These are phyloP conservation scores for Malus sylvestris DNA, from an alignment of 306 rosid genomes.

Conservation along the genomic window DNA sequence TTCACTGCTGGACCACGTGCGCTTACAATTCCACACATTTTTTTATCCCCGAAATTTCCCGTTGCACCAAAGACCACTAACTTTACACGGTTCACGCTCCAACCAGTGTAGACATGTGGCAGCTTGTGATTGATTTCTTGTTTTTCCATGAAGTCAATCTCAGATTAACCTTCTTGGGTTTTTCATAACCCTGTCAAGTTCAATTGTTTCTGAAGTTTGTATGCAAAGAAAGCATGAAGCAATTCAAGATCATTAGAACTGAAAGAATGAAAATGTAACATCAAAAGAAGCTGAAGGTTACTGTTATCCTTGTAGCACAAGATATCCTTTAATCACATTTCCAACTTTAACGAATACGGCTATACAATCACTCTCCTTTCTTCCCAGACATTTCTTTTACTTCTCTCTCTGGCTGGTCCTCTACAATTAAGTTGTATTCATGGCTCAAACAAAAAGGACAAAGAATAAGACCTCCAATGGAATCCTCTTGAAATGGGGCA, in stretches of 20 bases:
- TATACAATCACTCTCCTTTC: constrained; percentile 19
- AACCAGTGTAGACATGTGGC: too few species aligned
- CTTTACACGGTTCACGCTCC: too few species aligned
- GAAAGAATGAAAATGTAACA: not conserved
- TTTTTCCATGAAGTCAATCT: too few species aligned
- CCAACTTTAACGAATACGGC: constrained; percentile 8
- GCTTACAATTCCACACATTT: not conserved
- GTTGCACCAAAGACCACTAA: too few species aligned
- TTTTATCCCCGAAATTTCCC: not conserved
- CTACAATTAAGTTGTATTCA: constrained; percentile 27
- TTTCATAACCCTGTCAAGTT: too few species aligned
- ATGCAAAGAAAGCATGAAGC: not conserved
- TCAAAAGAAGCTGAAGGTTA: constrained; percentile 18
- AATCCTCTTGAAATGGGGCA: constrained; percentile 18
- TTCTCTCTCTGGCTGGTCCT: constrained; percentile 1
- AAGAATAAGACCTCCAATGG: constrained; percentile 28
- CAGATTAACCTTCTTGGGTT: too few species aligned
- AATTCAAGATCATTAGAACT: not conserved
- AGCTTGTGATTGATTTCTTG: too few species aligned
- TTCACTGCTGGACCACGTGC: not conserved
- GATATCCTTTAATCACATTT: constrained; percentile 16
- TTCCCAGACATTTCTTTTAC: not conserved
- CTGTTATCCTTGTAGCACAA: constrained; percentile 26
- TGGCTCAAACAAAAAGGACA: constrained; percentile 29
- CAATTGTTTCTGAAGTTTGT: not conserved